Evolutionary conservation across 805 yeast species (phyloP).

Genomic region (Metschnikowia baotianmanensis): DNA sequence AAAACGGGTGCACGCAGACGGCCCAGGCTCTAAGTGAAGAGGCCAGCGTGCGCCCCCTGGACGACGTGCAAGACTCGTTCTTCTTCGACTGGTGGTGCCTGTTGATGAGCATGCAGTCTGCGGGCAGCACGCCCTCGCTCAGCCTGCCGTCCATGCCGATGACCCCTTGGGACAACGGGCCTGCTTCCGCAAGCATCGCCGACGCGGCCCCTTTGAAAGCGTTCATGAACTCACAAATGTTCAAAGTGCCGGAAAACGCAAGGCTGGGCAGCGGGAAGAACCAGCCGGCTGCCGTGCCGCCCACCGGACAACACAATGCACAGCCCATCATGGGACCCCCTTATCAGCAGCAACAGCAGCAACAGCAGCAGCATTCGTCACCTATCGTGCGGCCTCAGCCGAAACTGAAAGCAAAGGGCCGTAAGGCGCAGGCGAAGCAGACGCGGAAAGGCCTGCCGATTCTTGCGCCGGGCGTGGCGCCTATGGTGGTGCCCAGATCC

Average conservation of each 20-base stretch:
- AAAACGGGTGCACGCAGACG: conserved; percentile 14
- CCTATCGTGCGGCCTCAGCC: background rate
- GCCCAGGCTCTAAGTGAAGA: conserved; percentile 14
- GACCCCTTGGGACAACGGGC: conserved; percentile 3
- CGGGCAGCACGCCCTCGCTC: no score
- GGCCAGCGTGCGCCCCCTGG: conserved; percentile 6
- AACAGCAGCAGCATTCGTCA: background rate
- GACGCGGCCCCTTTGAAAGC: conserved; percentile 1
- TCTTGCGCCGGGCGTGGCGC: conserved; percentile 12
- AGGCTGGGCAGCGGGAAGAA: no score
- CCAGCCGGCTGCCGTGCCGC: background rate
- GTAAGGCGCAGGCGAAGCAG: conserved; percentile 2
- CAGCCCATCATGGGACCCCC: background rate
- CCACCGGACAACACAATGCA: background rate
- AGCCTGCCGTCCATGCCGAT: no score
- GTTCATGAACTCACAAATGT: conserved; percentile 1
- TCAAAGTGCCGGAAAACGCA: conserved; percentile 5
- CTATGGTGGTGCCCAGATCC: conserved; percentile 8
- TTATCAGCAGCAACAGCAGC: background rate
- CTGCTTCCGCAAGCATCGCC: background rate
- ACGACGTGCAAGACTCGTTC: conserved; percentile 7
- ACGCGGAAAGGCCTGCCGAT: conserved; percentile 10
- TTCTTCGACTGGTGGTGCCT: conserved; percentile 17
- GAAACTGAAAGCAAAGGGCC: conserved; percentile 2
- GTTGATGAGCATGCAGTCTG: conserved; percentile 9